Evolutionary conservation across 371 early-diverging fungal species (phyloP), one percentile per base, ranked within the genome.

Genomic region (Actinomortierella wolfii): DNA sequence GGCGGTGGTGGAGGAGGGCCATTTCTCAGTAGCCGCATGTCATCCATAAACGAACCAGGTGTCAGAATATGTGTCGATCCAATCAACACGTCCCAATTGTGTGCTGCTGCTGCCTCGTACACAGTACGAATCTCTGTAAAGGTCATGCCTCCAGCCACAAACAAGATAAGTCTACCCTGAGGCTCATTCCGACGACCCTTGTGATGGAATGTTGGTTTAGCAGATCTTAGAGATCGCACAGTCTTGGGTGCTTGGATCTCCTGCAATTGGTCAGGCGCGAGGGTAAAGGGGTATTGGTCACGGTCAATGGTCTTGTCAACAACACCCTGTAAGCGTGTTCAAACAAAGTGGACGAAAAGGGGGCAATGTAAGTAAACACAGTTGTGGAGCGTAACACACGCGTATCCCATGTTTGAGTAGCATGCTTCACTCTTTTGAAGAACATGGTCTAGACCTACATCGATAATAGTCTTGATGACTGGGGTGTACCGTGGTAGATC

Each of bases 61-160:
- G 92, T 92, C 42, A 91, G 82, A 17, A 93, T 80, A 60, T 89
- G 87, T 3, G 92, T 92, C 13, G 93, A 90, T 14, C 94, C 97
- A 63, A 96, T 88, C 68, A 92, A 81, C 1, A 96, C 83, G 48
- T 97, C 94, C 49, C 93, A 83, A 29, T 88, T 84, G 59, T 78
- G 79, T 14, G 85, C 82, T 25, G 85, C 81, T n/a, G 88, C 78
- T 8, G 94, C 64, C 57, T 96, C 97, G 69, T 97, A 96, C 0
- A 86, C 84, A 4, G 89, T 67, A 48, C 97, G 86, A 57, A 96
- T 89, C 74, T 98, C 99, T 20, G 92, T 90, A 49, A 90, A 92
- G 11, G 98, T 95, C 59, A 95, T 77, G 14, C 98, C 99, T 23
- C 99, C 98, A 8, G 94, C 88, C 40, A 96, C 82, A 65, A 96